Evolutionary conservation across 2,329 filamentous ascomycete species (phyloP).

Genomic region (Aspergillus proliferans): DNA sequence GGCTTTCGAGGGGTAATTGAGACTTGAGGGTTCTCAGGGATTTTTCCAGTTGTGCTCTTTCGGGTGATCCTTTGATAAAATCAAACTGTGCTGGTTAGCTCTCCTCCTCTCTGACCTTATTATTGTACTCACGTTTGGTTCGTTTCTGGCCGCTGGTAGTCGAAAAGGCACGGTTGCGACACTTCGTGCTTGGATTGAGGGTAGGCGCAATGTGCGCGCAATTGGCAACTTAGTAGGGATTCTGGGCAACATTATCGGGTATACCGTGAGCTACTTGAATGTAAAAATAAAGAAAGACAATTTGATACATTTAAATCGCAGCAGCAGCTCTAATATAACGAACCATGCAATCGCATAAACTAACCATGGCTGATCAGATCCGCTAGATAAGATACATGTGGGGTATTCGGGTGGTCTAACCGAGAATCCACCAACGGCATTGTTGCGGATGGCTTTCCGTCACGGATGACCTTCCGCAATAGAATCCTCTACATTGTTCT

Average conservation of each 20-base stretch:
- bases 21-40: slow-evolving; percentile 26
- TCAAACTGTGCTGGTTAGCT: slow-evolving; percentile 12
- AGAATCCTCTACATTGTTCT: too few species aligned
- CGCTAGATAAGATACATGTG: neutral
- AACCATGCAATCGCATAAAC: neutral
- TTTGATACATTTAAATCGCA: neutral
- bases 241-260: neutral
- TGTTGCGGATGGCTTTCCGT: too few species aligned
- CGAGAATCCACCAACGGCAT: neutral
- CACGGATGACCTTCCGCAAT: too few species aligned
- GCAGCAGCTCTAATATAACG: neutral
- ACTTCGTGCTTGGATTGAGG: neutral
- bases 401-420: neutral
- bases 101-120: neutral
- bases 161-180: slow-evolving; percentile 22
- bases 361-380: neutral
- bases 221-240: neutral
- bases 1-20: slow-evolving; percentile 28
- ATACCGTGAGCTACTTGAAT: neutral
- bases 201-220: neutral
- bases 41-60: slow-evolving; percentile 27
- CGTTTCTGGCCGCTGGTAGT: slow-evolving; percentile 26
- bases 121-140: slow-evolving; percentile 28
- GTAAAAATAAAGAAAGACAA: neutral
- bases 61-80: slow-evolving; percentile 24